Conservation (phyloP, 2,329 filamentous ascomycete species). For the Teratosphaeria pseudoeucalypti region DNA sequence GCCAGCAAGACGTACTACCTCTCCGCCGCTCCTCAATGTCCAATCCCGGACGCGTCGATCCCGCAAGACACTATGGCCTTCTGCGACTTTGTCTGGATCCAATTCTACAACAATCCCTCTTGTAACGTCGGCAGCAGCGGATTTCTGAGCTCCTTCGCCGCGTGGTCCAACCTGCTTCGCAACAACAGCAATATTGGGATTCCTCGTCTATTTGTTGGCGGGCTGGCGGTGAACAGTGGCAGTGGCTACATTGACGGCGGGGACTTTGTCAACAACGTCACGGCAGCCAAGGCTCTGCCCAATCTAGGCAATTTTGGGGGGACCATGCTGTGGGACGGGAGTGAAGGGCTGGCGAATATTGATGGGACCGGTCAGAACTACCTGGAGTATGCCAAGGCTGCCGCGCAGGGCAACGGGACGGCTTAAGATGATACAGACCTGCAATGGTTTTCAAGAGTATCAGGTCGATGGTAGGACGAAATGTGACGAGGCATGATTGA, state of each 20-base stretch:
- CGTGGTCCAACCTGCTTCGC: slow-evolving; percentile 17
- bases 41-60: slow-evolving; percentile 26
- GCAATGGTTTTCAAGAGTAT: no score
- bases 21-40: slow-evolving; percentile 29
- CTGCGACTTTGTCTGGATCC: slow-evolving; percentile 30
- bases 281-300: slow-evolving; percentile 11
- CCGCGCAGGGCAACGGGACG: background rate
- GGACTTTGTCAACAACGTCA: slow-evolving; percentile 16
- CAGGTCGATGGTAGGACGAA: no score
- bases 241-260: slow-evolving; percentile 23
- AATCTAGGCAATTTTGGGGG: slow-evolving; percentile 25
- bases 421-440: background rate
- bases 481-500: no score
- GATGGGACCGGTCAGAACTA: slow-evolving; percentile 9
- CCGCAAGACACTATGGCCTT: slow-evolving; percentile 20
- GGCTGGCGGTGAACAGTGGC: slow-evolving; percentile 14
- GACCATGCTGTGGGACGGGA: slow-evolving; percentile 30
- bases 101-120: slow-evolving; percentile 33
- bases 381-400: slow-evolving; percentile 7
- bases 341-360: slow-evolving; percentile 18
- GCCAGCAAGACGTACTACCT: slow-evolving; percentile 26
- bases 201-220: slow-evolving; percentile 25
- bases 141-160: slow-evolving; percentile 18
- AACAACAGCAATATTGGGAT: slow-evolving; percentile 11
- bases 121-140: slow-evolving; percentile 24